Percentiles rank a stretch among this genome's conserved stretches.
Evolutionary conservation across 164 flowering plant genomes (phyloP).

Genomic region (Pachysandra terminalis): DNA sequence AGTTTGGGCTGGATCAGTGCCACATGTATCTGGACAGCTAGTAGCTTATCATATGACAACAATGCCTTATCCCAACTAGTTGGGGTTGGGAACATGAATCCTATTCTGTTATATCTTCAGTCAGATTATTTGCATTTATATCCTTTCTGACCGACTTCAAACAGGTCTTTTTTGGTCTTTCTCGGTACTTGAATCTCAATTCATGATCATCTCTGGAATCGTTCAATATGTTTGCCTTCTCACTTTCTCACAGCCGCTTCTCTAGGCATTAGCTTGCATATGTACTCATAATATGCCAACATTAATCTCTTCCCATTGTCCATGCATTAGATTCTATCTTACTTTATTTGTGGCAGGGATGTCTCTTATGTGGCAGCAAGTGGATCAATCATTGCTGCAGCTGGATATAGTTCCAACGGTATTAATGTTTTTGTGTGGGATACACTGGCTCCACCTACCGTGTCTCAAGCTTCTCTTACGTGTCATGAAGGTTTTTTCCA

Average conservation of each 20-base stretch:
- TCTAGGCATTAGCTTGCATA: no score
- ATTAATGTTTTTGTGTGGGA: constrained; percentile 95
- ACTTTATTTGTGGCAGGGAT: constrained; percentile 55
- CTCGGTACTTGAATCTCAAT: no score
- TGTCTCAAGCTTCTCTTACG: constrained; percentile 81
- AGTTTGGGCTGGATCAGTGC: neutral
- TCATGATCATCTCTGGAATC: no score
- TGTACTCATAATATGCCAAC: no score
- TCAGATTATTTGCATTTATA: no score
- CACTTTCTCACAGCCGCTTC: no score
- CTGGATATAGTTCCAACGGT: constrained; percentile 73
- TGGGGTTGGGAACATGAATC: no score
- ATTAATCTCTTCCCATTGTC: neutral
- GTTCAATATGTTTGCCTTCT: no score
- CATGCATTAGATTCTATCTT: neutral
- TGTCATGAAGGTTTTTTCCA: constrained; percentile 86
- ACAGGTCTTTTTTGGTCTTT: no score
- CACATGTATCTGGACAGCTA: neutral
- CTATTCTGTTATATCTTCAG: no score
- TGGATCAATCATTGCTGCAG: constrained; percentile 90
- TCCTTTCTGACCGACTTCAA: no score
- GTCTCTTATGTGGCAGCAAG: constrained; percentile 74
- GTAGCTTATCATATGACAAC: neutral
- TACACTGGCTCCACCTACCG: constrained; percentile 84
- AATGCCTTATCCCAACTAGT: neutral